Base-by-base conservation (phyloP, 495 filamentous ascomycete genomes). In the Trichocladium uniseriatum region DNA sequence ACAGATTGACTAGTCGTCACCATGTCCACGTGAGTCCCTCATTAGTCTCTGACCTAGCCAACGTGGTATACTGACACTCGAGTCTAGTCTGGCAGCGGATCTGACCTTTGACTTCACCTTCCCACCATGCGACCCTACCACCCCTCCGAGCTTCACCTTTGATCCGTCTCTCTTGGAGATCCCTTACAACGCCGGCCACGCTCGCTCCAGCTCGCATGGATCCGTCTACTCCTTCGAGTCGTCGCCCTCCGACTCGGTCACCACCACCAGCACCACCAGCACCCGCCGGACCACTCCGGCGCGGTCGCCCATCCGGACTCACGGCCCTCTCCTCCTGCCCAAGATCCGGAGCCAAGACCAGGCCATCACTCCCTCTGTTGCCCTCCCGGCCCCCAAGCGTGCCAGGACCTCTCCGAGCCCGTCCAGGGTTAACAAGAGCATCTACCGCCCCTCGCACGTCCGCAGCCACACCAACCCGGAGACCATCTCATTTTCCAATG, bases 271-370 rank as follows among this genome's bases (percentile, higher is more conserved):
- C 16, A 56, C 66, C 9, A 49, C 60, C 40, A 72, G 78, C 68
- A 90, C 87, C 20, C 70, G 75, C 49, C 69, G 77, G 48, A 91
- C 86, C 43, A 90, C 84, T 29, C 88, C 89, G 16, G 72, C 73
- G 38, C 69, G 78, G 48, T 86, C 84, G 21, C 89, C 89, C 46
- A 79, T 89, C 56, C 75, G 83, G 20, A 82, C 89, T 31, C 79
- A 86, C 71, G 89, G 87, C 11, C 87, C 88, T 29, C 70, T 85
- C 22, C 76, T 96, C 44, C 74, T 96, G 22, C 90, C 90, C 49
- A 90, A 86, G 73, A 87, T 94, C 67, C 78, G 89, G 40, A 78
- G 79, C 51, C 87, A 94, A 64, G 89, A 94, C 69, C 83, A 90
- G 69, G 72, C 80, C 44, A 77, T 89, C 50, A 61, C 58, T 32